Conservation (phyloP, 805 yeast species). For the Starmerella davenportii region DNA sequence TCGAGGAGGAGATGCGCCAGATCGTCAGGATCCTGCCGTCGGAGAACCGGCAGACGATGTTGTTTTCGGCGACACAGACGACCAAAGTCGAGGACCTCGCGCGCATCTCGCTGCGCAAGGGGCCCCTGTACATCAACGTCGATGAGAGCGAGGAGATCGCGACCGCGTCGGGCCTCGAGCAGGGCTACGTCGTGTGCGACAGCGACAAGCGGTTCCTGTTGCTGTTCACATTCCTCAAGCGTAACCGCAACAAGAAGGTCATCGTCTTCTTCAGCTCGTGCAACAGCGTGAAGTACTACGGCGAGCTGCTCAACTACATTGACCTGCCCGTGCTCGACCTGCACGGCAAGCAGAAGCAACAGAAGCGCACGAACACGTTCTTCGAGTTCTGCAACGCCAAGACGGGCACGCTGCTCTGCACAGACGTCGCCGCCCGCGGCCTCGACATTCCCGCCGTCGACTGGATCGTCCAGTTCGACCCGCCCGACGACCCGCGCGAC, state of each 20-base stretch:
- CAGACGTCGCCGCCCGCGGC: conserved; percentile 99
- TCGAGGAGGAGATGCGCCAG: conserved; percentile 97
- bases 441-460: conserved; percentile 96
- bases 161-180: conserved; percentile 93
- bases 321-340: conserved; percentile 91
- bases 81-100: conserved; percentile 98
- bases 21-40: conserved; percentile 84
- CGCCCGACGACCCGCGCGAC: conserved; percentile 99
- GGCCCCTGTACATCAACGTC: conserved; percentile 86
- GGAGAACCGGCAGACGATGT: conserved; percentile 87
- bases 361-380: conserved; percentile 93
- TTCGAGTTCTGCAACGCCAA: conserved; percentile 96
- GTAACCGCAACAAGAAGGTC: conserved; percentile 69
- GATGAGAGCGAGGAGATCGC: conserved; percentile 67
- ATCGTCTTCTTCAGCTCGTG: conserved; percentile 93
- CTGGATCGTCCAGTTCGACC: conserved; percentile 98
- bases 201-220: conserved; percentile 84
- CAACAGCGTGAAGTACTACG: conserved; percentile 90
- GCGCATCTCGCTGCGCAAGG: conserved; percentile 82
- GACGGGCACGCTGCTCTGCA: conserved; percentile 80
- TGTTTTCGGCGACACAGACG: conserved; percentile 98
- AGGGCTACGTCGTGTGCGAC: conserved; percentile 95
- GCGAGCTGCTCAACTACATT: conserved; percentile 85
- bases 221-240: conserved; percentile 79
- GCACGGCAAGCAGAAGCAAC: conserved; percentile 97